phyloP scores from a whole-genome alignment of 1,284 basidiomycete genomes.

The Malassezia obtusa region DNA sequence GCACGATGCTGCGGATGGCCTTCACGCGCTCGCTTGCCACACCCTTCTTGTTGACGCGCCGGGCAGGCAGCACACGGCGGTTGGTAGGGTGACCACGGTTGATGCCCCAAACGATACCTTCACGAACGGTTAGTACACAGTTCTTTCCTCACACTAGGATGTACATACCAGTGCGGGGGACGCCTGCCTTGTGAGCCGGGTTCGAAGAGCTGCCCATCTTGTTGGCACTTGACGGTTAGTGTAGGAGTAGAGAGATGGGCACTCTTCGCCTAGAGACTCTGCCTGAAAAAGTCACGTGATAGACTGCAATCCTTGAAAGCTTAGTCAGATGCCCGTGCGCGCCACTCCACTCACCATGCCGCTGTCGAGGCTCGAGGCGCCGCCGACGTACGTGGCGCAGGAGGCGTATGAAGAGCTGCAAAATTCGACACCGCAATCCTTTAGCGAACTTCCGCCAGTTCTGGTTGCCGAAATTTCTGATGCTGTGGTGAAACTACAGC shows the following conservation, averaged over 20 bases:
- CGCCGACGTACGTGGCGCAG: conserved; percentile 15
- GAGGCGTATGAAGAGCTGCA: conserved; percentile 12
- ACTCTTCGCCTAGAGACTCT: not conserved
- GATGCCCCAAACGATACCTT: conserved; percentile 79
- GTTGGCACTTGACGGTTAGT: conserved; percentile 20
- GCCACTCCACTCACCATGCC: conserved; percentile 2
- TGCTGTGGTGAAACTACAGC: conserved; percentile 1
- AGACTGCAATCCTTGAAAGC: conserved; percentile 1
- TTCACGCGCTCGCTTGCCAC: conserved; percentile 56
- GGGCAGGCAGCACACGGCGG: conserved; percentile 64
- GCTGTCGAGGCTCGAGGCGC: conserved; percentile 16
- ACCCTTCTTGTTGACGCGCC: conserved; percentile 89
- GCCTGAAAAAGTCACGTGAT: conserved; percentile 15
- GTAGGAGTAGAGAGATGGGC: conserved; percentile 17
- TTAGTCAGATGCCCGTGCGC: conserved; percentile 7
- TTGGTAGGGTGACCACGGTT: conserved; percentile 92
- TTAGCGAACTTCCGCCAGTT: conserved; percentile 6
- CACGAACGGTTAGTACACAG: not conserved
- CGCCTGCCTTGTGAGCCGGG: conserved; percentile 46
- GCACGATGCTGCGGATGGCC: conserved; percentile 37
- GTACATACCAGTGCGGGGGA: conserved; percentile 37
- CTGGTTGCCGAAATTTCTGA: not conserved
- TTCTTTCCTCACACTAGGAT: not conserved
- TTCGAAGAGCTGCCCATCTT: conserved; percentile 44
- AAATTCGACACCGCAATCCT: conserved; percentile 27